Evolutionary conservation across 2,329 filamentous ascomycete species (phyloP), one percentile per base, ranked within the genome.

Genomic region (Colletotrichum sidae): DNA sequence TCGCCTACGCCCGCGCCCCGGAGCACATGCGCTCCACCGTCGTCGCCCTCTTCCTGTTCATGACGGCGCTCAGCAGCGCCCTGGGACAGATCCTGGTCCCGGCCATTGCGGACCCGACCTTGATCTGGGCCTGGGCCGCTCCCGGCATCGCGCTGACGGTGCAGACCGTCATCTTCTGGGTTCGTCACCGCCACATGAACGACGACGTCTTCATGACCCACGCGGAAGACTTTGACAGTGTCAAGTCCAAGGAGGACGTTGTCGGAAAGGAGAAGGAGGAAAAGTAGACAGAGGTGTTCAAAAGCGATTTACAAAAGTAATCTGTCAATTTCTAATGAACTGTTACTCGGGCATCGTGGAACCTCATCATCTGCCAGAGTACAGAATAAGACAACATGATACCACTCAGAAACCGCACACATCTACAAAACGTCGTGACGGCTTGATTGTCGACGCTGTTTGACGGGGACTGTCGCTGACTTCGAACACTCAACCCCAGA

Each of bases 1-100:
- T 91, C 67, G 89, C 88, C 8, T 92, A 88, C 76, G 88, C 87
- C 71, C 90, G 90, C 72, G 88, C 90, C 0, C 89, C 89, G 2
- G 83, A 83, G 59, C 84, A 86, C 72, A 90, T 92, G 88, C 83
- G 86, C 72, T 84, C 83, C 3, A 83, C 86, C 12, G 84, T 89
- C 35, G 81, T 86, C 71, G 82, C 86, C 0, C 78, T 89, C 64
- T 86, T 81, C 70, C 77, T 88, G 8, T 81, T 89, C 68, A 88
- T 85, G 69, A 86, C 83, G 60, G 86, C 87, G 0, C 79, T 89
- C 67, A 85, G 84, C 4, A 82, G 81, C 42, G 86, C 86, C 2
- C 70, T 84, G 7, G 79, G 79, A 35, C 76, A 83, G 68, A 80
- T 81, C 0, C 68, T 84, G 25, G 75, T 79, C 25, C 79, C 81